Conservation (phyloP, 2,329 filamentous ascomycete species). For the Piedraia hortae region DNA sequence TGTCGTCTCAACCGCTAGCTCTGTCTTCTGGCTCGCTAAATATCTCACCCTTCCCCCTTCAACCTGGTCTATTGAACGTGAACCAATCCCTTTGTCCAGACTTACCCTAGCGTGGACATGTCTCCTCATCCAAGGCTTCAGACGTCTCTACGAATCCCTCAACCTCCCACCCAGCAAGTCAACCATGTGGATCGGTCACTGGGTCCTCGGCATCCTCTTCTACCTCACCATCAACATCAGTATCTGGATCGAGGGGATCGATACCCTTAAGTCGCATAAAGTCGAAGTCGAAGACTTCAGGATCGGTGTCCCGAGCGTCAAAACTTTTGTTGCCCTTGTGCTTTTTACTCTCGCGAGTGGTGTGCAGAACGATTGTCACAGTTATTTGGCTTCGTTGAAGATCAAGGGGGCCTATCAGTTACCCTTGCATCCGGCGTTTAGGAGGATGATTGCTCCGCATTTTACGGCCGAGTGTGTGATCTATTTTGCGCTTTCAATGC, state of each 20-base stretch:
- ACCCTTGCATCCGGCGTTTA: conserved; percentile 46
- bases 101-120: conserved; percentile 40
- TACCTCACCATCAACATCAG: conserved; percentile 48
- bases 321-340: conserved; percentile 27
- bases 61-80: no score
- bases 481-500: conserved; percentile 49
- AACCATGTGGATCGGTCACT: conserved; percentile 67
- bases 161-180: conserved; percentile 37
- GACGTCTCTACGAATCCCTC: conserved; percentile 52
- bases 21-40: conserved; percentile 39
- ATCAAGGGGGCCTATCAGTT: conserved; percentile 42
- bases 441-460: conserved; percentile 52
- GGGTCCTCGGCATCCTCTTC: conserved; percentile 49
- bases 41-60: no score
- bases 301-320: conserved; percentile 19
- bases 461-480: conserved; percentile 72
- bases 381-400: conserved; percentile 18
- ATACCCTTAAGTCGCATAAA: conserved; percentile 21
- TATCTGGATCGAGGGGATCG: conserved; percentile 59
- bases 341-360: conserved; percentile 42
- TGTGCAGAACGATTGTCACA: conserved; percentile 38
- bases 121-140: conserved; percentile 45
- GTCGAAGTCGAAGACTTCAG: conserved; percentile 14
- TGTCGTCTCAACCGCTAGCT: conserved; percentile 37
- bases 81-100: conserved; percentile 35